phyloP scores from a whole-genome alignment of 2,329 filamentous ascomycete species.

The Sporothrix curviconia region DNA sequence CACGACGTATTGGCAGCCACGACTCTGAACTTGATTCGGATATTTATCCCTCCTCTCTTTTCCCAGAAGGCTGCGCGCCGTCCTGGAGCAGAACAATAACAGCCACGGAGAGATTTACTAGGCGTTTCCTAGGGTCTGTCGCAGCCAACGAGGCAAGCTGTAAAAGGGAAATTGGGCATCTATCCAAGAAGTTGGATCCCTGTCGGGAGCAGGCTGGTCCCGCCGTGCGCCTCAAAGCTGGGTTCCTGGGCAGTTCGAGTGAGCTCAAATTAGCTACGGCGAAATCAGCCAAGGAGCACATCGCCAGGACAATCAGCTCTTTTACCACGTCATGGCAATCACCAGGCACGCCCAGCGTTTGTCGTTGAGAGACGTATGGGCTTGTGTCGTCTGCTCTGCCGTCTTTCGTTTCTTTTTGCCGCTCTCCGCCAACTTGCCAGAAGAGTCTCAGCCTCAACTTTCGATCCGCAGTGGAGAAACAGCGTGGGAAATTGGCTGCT shows the following conservation, averaged over 20 bases:
- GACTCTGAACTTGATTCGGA: no score
- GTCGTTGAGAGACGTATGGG: no score
- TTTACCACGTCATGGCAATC: neutral
- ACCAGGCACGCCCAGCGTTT: neutral
- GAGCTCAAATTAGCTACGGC: no score
- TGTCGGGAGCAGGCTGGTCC: neutral
- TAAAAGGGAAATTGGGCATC: conserved; percentile 15
- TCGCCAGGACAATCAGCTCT: no score
- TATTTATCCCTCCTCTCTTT: no score
- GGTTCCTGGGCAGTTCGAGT: neutral
- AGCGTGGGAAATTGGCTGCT: conserved; percentile 17
- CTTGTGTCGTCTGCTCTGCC: no score
- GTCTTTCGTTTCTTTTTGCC: neutral
- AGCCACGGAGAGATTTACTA: neutral
- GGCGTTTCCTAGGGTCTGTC: neutral
- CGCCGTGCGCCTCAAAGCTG: neutral
- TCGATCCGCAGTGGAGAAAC: conserved; percentile 10
- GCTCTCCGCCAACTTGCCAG: conserved; percentile 5
- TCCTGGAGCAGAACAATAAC: no score
- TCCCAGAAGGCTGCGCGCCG: no score
- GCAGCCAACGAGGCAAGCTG: conserved; percentile 1
- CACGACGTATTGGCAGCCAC: no score
- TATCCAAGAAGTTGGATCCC: conserved; percentile 7
- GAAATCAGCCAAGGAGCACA: no score
- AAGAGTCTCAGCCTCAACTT: conserved; percentile 11